Percentiles rank a stretch among this genome's conserved stretches.
phyloP scores from a whole-genome alignment of 352 stramenopile genomes.

The Peronospora farinosa region DNA sequence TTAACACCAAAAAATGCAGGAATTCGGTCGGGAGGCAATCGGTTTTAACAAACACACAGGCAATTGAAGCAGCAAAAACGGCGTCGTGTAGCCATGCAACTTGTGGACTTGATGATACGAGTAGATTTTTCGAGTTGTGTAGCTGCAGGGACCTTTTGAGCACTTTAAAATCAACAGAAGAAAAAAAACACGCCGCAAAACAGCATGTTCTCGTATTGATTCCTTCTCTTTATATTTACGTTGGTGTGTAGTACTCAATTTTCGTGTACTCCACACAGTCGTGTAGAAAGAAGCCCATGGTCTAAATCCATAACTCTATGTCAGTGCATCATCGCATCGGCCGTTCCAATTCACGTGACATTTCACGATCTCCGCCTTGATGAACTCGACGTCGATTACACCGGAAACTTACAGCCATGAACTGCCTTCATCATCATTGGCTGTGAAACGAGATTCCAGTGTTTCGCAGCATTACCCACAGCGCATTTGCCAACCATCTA shows the following conservation, averaged over 20 bases:
- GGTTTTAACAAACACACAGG: slow-evolving; percentile 1
- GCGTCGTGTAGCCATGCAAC: slow-evolving; percentile 5
- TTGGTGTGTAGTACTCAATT: neutral
- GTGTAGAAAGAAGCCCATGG: neutral
- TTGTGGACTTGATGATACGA: neutral
- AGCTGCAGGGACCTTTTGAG: too few relatives aligned
- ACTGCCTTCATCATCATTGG: slow-evolving; percentile 1
- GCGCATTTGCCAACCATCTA: slow-evolving; percentile 31
- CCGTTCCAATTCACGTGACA: neutral
- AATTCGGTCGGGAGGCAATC: neutral
- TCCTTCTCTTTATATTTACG: neutral
- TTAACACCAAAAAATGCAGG: neutral
- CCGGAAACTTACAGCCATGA: neutral
- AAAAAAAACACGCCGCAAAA: slow-evolving; percentile 10
- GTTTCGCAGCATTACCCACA: slow-evolving; percentile 11
- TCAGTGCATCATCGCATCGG: neutral
- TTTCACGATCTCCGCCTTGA: slow-evolving; percentile 12
- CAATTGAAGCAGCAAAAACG: slow-evolving; percentile 1
- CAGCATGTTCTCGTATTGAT: too few relatives aligned
- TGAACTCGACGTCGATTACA: slow-evolving; percentile 18
- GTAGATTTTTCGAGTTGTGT: too few relatives aligned
- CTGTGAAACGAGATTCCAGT: slow-evolving; percentile 6
- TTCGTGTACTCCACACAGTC: neutral
- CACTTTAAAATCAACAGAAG: slow-evolving; percentile 6
- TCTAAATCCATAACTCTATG: neutral